Evolutionary conservation across 345 rosid genomes (phyloP), one percentile per base, ranked within the genome.

Genomic region (Euphorbia peplus): DNA sequence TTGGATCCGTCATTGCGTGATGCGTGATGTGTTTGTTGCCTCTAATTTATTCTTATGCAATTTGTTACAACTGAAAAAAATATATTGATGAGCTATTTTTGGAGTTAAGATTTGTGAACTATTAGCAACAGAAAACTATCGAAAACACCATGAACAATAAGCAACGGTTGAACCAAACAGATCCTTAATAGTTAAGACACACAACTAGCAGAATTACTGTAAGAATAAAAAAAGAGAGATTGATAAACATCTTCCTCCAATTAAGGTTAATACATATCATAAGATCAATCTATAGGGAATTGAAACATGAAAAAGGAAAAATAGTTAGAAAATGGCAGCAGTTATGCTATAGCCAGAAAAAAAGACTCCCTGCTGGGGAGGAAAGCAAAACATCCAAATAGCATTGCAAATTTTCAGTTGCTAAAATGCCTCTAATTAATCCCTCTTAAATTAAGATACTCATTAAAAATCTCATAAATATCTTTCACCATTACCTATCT

Each of bases 331-430:
- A 39, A 39, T 39, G 42, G 42, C 42, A 39, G 42, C 4, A 39
- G 10, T 39, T 42, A 5, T 0, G 3, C 13, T 32, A 14, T 54
- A 6, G 4, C 22, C 12, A 12, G 16, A 26, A 52, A 54, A 11
- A 18, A 62, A 24, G 47, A 58, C 22, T 29, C 24, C 51, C 21
- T 3, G 9, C 22, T 50, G 7, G 24, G 22, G 2, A 24, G 18
- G 37, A 51, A 54, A 54, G 22, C 62, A 37, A 8, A 30, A 18
- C 73, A 69, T 60, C 29, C 1, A 21, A 32, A 35, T 48, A 26
- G 73, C 70, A 47, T 24, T 64, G 48, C 5, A 16, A 2, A 10
- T 58, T n/a, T n/a, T 32, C 58, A 37, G 28, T 46, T 72, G 19
- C 58, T 64, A 44, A 14, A 24, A 41, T 46, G 37, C 25, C 48